phyloP scores from a whole-genome alignment of 108 stramenopile species.

The Cyclotella sp. region DNA sequence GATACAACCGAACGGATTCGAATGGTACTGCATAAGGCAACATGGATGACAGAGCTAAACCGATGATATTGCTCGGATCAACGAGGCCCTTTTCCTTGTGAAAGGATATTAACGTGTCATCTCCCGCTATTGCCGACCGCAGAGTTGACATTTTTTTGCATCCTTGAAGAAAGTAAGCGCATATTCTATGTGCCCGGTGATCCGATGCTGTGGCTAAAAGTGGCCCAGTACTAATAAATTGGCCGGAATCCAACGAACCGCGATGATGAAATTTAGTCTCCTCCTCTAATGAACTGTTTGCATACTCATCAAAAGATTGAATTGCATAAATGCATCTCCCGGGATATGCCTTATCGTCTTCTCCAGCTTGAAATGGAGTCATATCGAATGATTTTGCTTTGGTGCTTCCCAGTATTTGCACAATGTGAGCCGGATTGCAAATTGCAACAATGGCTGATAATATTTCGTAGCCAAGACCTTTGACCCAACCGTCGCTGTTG shows the following conservation, averaged over 20 bases:
- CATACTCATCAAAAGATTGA: conserved; percentile 32
- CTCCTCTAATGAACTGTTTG: conserved; percentile 1
- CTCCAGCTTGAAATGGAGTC: conserved; percentile 23
- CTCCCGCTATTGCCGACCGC: conserved; percentile 20
- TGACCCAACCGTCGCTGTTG: conserved; percentile 96
- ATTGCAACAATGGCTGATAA: conserved; percentile 69
- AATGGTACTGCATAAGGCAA: conserved; percentile 57
- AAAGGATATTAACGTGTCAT: conserved; percentile 36
- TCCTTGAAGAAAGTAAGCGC: conserved; percentile 73
- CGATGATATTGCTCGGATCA: conserved; percentile 64
- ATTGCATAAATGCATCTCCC: conserved; percentile 22
- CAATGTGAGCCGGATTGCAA: conserved; percentile 71
- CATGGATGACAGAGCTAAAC: conserved; percentile 59
- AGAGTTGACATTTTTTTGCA: conserved; percentile 36
- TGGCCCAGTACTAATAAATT: conserved; percentile 18
- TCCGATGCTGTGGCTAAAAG: conserved; percentile 50
- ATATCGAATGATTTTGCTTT: conserved; percentile 74
- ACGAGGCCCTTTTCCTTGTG: conserved; percentile 48
- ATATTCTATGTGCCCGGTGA: conserved; percentile 67
- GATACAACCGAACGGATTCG: conserved; percentile 35
- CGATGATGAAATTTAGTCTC: neutral
- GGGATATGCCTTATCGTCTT: neutral
- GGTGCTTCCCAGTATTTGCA: conserved; percentile 79
- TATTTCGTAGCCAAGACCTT: conserved; percentile 88
- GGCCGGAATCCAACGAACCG: conserved; percentile 4